A percentile compares a stretch with the other conserved stretches of the same genome.
Conservation (phyloP, 768 basidiomycete genomes). For the Leccinum variicolor region DNA sequence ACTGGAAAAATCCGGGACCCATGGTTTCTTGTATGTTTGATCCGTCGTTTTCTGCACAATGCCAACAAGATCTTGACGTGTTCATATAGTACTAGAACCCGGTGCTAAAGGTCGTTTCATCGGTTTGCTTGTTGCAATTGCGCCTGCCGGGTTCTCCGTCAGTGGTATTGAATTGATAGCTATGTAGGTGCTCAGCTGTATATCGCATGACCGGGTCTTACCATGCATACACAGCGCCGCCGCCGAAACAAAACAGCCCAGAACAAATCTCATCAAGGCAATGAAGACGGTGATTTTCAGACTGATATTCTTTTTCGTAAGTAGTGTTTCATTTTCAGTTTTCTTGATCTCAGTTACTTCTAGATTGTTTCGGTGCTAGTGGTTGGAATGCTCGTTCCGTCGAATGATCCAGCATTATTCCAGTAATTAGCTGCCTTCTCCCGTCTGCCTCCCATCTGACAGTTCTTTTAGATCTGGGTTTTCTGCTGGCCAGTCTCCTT, state of each 20-base stretch:
- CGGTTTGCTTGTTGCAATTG: slow-evolving; percentile 18
- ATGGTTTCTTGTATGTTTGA: slow-evolving; percentile 19
- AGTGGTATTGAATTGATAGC: slow-evolving; percentile 76
- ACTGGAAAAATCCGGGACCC: slow-evolving; percentile 24
- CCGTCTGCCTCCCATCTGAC: background rate
- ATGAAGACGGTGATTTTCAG: slow-evolving; percentile 77
- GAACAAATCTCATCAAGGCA: slow-evolving; percentile 75
- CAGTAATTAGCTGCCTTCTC: slow-evolving; percentile 20
- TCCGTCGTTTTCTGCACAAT: background rate
- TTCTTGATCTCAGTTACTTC: background rate
- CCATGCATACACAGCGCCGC: slow-evolving; percentile 47
- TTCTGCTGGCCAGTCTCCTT: slow-evolving; percentile 72
- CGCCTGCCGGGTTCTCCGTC: slow-evolving; percentile 60
- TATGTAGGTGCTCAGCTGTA: slow-evolving; percentile 40
- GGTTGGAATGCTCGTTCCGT: slow-evolving; percentile 78
- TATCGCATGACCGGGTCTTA: slow-evolving; percentile 11
- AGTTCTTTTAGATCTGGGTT: slow-evolving; percentile 3
- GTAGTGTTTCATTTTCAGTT: background rate
- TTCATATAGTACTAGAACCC: slow-evolving; percentile 14
- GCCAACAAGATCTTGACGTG: background rate
- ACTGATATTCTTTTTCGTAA: slow-evolving; percentile 42
- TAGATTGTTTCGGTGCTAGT: slow-evolving; percentile 37
- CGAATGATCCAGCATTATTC: slow-evolving; percentile 53
- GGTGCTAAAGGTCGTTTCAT: slow-evolving; percentile 21
- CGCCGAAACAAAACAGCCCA: slow-evolving; percentile 74